Evolutionary conservation across 139 green algal genomes (phyloP).

Genomic region (Micractinium sp.): DNA sequence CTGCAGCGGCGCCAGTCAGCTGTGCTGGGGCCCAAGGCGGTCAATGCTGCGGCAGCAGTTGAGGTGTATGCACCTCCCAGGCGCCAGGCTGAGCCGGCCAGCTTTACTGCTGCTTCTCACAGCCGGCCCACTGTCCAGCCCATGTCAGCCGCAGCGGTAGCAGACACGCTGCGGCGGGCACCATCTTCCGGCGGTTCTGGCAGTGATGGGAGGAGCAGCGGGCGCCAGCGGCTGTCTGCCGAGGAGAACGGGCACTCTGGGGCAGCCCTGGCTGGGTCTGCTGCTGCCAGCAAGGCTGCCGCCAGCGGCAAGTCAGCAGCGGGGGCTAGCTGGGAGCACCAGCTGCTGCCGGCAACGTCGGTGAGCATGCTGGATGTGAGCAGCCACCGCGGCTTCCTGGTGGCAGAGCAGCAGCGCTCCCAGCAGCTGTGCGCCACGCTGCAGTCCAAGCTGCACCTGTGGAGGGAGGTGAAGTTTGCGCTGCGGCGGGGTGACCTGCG

Average conservation of each 20-base stretch:
- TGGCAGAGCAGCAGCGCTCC: not conserved
- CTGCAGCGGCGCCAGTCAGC: not conserved
- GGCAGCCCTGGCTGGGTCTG: not conserved
- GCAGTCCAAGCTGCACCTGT: not conserved
- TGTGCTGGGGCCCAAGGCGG: not conserved
- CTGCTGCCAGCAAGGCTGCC: not conserved
- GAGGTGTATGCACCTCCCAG: not conserved
- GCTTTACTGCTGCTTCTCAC: not conserved
- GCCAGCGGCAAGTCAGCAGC: not conserved
- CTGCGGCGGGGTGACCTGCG: not conserved
- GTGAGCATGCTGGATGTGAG: not conserved
- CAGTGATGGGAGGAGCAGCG: not conserved
- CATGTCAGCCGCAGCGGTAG: not conserved
- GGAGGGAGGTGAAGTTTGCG: not conserved
- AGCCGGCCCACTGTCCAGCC: not conserved
- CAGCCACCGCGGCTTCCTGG: constrained; percentile 17
- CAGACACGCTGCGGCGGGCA: not conserved
- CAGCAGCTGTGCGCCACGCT: not conserved
- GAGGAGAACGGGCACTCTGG: constrained; percentile 9
- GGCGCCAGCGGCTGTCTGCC: not conserved
- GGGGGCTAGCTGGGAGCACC: not conserved
- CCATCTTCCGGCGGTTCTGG: not conserved
- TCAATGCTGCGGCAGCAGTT: not conserved
- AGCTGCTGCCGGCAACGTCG: not conserved
- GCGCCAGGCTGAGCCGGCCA: not conserved